phyloP scores from a whole-genome alignment of 2,329 filamentous ascomycete genomes.

The Polychaeton citri region DNA sequence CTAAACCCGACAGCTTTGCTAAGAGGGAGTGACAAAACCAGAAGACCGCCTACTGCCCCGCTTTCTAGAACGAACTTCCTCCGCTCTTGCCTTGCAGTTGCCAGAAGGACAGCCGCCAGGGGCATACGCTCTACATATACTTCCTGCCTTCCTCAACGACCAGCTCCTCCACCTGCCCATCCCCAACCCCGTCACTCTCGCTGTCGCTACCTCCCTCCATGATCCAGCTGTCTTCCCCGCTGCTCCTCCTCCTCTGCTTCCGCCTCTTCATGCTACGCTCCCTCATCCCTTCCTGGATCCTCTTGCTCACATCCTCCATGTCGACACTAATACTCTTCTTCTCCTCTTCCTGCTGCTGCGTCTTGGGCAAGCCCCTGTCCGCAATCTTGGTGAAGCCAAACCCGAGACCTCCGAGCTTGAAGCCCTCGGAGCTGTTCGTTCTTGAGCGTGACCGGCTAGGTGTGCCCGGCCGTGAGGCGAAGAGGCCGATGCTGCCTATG shows the following conservation, averaged over 20 bases:
- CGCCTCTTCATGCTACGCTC: constrained; percentile 55
- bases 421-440: constrained; percentile 32
- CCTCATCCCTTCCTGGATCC: constrained; percentile 73
- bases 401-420: constrained; percentile 3
- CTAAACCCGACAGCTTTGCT: too few relatives aligned
- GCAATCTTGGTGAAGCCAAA: constrained; percentile 38
- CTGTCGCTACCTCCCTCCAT: constrained; percentile 9
- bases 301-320: constrained; percentile 70
- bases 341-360: constrained; percentile 42
- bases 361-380: constrained; percentile 18
- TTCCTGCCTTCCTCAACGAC: constrained; percentile 12
- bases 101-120: too few relatives aligned
- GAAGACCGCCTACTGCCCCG: too few relatives aligned
- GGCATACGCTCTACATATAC: constrained; percentile 1
- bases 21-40: too few relatives aligned
- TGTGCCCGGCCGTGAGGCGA: constrained; percentile 76
- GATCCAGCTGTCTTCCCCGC: constrained; percentile 13
- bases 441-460: constrained; percentile 60
- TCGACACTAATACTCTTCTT: constrained; percentile 53
- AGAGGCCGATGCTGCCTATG: constrained; percentile 75
- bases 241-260: constrained; percentile 6
- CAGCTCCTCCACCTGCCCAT: constrained; percentile 8
- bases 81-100: too few relatives aligned
- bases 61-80: too few relatives aligned
- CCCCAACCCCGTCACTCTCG: constrained; percentile 7